Evolutionary conservation across 1,284 basidiomycete species (phyloP).

Genomic region (Ganoderma sinense): DNA sequence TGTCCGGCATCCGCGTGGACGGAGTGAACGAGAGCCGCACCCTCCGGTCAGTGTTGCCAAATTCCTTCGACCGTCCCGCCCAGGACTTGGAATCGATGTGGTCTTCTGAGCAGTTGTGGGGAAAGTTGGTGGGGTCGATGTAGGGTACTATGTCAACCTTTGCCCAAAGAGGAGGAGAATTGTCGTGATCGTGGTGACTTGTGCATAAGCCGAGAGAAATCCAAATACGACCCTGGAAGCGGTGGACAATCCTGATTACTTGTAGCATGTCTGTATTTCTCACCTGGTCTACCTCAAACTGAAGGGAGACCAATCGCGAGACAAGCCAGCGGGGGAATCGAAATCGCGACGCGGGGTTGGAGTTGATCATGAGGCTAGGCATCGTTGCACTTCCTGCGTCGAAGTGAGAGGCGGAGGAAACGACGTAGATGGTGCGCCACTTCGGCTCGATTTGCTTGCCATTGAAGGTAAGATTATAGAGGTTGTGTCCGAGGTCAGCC

Average conservation of each 20-base stretch:
- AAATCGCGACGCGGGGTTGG: background rate
- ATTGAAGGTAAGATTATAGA: background rate
- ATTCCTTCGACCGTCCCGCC: background rate
- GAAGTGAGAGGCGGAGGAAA: background rate
- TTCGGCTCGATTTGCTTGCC: background rate
- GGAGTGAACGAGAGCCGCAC: constrained; percentile 6
- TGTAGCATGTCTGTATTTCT: background rate
- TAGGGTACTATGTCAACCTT: background rate
- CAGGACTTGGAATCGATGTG: background rate
- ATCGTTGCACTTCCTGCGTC: no score
- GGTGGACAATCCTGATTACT: background rate
- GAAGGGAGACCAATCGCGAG: background rate
- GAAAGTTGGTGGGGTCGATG: no score
- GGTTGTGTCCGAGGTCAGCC: background rate
- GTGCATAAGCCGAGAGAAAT: background rate
- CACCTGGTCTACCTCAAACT: background rate
- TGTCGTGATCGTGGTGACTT: background rate
- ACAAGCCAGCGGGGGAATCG: constrained; percentile 3
- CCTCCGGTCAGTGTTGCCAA: background rate
- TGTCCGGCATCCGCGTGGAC: background rate
- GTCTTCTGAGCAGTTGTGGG: background rate
- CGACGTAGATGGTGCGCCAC: constrained; percentile 14
- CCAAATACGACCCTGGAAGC: background rate
- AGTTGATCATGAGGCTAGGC: background rate
- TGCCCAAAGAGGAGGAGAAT: background rate